Conservation (phyloP, 306 rosid species). For the Begonia masoniana region DNA sequence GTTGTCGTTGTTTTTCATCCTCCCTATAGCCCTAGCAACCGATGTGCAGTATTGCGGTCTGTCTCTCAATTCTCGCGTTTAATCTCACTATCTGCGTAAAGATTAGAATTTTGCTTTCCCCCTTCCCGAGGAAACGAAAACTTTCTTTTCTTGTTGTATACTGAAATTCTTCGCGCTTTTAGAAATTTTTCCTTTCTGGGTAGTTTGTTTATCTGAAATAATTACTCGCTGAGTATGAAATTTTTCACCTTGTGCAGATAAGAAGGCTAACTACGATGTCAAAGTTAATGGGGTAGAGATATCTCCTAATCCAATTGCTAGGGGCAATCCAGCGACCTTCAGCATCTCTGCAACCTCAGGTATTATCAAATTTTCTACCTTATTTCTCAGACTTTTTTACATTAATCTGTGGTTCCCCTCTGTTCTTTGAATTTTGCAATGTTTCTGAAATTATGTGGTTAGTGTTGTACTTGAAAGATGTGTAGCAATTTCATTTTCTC, state of each 20-base stretch:
- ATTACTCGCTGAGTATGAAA: not conserved
- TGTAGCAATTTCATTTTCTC: too few species aligned
- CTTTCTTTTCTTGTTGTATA: not conserved
- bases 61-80: conserved; percentile 4
- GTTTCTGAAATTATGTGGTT: too few species aligned
- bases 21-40: conserved; percentile 28
- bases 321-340: conserved; percentile 74
- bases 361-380: conserved; percentile 7
- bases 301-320: conserved; percentile 45
- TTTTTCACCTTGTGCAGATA: conserved; percentile 26
- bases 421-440: too few species aligned
- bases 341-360: conserved; percentile 67
- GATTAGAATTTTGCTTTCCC: not conserved
- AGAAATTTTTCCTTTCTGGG: not conserved
- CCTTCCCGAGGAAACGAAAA: too few species aligned
- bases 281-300: conserved; percentile 57
- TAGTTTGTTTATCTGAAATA: not conserved
- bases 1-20: conserved; percentile 20
- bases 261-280: conserved; percentile 39
- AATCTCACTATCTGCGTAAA: not conserved
- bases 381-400: too few species aligned
- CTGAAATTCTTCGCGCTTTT: not conserved
- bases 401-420: too few species aligned
- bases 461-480: too few species aligned
- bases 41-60: conserved; percentile 43